These are phyloP conservation scores for Durusdinium trenchii DNA, from an alignment of 73 alveolate genomes.

Conservation along the genomic window DNA sequence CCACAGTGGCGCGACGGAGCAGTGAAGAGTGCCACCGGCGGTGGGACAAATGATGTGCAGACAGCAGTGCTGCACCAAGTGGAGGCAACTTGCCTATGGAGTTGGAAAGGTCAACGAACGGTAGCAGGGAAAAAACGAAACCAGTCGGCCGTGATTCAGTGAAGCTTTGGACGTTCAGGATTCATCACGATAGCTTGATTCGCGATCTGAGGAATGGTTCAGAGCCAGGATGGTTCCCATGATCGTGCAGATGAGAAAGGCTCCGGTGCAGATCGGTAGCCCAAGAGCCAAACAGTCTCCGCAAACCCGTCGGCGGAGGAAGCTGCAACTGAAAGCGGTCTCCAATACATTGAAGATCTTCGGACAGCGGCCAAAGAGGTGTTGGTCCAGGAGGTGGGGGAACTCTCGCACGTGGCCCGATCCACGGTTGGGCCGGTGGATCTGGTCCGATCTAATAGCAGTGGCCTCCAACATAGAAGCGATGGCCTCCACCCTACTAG, in stretches of 20 bases:
- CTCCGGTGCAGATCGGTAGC: neutral
- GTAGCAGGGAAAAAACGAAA: too few relatives aligned
- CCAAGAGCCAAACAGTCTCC: neutral
- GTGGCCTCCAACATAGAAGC: too few relatives aligned
- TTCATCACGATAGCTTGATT: neutral
- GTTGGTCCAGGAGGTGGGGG: neutral
- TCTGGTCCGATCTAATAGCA: too few relatives aligned
- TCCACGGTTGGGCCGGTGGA: too few relatives aligned
- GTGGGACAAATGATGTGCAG: conserved; percentile 56
- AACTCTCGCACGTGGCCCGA: neutral
- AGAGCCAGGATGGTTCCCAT: conserved; percentile 21
- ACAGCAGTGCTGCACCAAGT: conserved; percentile 46
- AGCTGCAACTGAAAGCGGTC: conserved; percentile 4
- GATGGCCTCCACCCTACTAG: too few relatives aligned
- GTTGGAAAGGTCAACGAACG: too few relatives aligned
- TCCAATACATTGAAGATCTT: conserved; percentile 16
- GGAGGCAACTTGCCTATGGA: neutral
- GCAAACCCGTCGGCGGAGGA: neutral
- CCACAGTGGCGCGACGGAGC: conserved; percentile 68
- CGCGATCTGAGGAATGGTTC: neutral
- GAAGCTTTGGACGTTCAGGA: neutral
- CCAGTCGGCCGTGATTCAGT: neutral
- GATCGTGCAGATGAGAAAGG: conserved; percentile 39
- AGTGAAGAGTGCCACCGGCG: conserved; percentile 42
- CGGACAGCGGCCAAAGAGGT: conserved; percentile 1